Conservation (phyloP, 129 eudicot genomes). For the Tanacetum coccineum region DNA sequence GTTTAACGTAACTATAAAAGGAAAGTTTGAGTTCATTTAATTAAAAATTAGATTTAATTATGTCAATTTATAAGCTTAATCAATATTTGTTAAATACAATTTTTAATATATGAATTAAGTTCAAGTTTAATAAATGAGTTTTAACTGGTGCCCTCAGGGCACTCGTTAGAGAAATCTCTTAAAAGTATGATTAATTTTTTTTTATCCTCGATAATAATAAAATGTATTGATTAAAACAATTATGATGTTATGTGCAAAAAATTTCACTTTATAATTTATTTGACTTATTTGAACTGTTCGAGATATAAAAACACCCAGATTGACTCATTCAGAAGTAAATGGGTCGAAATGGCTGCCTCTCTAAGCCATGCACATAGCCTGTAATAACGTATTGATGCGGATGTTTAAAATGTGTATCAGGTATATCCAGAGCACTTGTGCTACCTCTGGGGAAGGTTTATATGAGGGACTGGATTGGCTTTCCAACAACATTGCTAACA, state of each 20-base stretch:
- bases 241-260: neutral
- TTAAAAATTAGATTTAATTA: too few relatives aligned
- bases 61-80: too few relatives aligned
- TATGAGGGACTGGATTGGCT: slow-evolving; percentile 66
- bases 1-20: too few relatives aligned
- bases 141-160: too few relatives aligned
- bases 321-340: neutral
- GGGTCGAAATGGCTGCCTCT: neutral
- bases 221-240: too few relatives aligned
- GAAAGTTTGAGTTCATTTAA: too few relatives aligned
- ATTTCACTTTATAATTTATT: neutral
- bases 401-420: slow-evolving; percentile 21
- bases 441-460: slow-evolving; percentile 56
- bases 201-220: too few relatives aligned
- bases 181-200: too few relatives aligned
- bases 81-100: too few relatives aligned
- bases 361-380: neutral
- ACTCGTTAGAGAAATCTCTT: too few relatives aligned
- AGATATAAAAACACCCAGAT: neutral
- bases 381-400: neutral
- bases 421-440: slow-evolving; percentile 65
- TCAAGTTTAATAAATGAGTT: too few relatives aligned
- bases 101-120: too few relatives aligned
- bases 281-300: neutral
- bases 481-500: slow-evolving; percentile 54